These are phyloP conservation scores for Excoecaria agallocha DNA, from an alignment of 345 rosid species.

Conservation along the genomic window DNA sequence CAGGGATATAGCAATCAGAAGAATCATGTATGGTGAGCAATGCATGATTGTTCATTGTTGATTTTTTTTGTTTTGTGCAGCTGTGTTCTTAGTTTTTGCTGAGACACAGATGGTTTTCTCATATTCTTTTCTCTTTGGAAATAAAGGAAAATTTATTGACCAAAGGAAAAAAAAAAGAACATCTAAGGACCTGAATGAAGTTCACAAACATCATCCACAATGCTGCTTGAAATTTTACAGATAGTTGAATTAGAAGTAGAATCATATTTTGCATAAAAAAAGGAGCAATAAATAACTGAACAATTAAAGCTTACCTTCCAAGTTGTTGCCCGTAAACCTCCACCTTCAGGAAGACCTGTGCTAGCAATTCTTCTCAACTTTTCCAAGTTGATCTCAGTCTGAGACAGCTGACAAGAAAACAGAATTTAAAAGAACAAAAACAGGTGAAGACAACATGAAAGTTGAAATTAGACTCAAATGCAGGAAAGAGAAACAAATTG, in stretches of 20 bases:
- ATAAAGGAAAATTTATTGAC: too few relatives aligned
- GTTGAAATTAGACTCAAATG: neutral
- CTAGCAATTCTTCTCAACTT: slow-evolving; percentile 54
- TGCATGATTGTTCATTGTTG: too few relatives aligned
- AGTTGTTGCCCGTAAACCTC: slow-evolving; percentile 52
- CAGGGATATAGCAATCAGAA: too few relatives aligned
- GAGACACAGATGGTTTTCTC: too few relatives aligned
- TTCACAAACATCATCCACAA: neutral
- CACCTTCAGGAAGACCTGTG: slow-evolving; percentile 58
- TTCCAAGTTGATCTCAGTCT: slow-evolving; percentile 56
- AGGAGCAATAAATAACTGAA: neutral
- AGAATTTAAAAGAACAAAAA: neutral
- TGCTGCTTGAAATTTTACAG: neutral
- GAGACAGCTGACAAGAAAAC: slow-evolving; percentile 43
- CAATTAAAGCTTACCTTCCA: slow-evolving; percentile 53
- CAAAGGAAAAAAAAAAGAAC: too few relatives aligned
- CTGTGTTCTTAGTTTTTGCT: too few relatives aligned
- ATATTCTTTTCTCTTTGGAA: too few relatives aligned
- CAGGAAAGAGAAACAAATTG: neutral
- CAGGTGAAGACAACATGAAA: neutral
- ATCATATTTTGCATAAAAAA: neutral
- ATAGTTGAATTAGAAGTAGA: neutral
- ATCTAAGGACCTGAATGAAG: neutral
- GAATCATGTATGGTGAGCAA: too few relatives aligned
- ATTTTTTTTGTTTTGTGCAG: too few relatives aligned